Evolutionary conservation across 345 rosid species (phyloP), one percentile per base, ranked within the genome.

Genomic region (Lumnitzera littorea): DNA sequence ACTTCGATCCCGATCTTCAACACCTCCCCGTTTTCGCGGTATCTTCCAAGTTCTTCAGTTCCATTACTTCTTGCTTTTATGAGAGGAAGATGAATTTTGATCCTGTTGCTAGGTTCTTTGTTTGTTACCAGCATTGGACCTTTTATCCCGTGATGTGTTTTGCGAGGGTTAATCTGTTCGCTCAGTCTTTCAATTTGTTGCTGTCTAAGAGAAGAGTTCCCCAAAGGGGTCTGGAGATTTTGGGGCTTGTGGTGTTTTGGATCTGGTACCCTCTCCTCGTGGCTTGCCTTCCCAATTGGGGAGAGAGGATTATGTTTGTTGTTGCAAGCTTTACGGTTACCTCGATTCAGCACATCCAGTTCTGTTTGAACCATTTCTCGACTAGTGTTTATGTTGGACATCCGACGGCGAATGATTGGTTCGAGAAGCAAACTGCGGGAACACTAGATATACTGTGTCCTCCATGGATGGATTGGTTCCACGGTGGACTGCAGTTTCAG

Each of bases 1-100:
- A 92, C 43, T 74, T 80, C 31, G 98, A 92, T 56, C 98, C 98
- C 1, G 98, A 92, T 70, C 91, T 92, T 3, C 98, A 92, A 51
- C 98, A 92, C 75, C 85, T 92, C 24, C 98, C 98, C 0, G 51
- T 92, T 24, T 81, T 92, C 51, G 98, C 91, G 15, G 97, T 92
- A 16, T 89, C 96, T 15, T 23, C 76, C 12, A 72, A 67, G 49
- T 68, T 92, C 48, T 92, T 89, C 73, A 46, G 61, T 46, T 85
- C 94, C 2, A 66, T 89, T 55, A 78, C 75, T 27, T 92, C 98
- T 5, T 61, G 24, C 27, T 92, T 89, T 64, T 92, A 92, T 46
- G 95, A 81, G 0, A 65, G 98, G 72, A 67, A 50, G 50, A 31
- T 89, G 63, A 67, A 63, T n/a, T 92, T 92, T 53, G 97, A 92